Percentiles rank a stretch among this genome's conserved stretches.
Evolutionary conservation across 2,329 filamentous ascomycete species (phyloP).

Genomic region (Stenocarpella maydis): DNA sequence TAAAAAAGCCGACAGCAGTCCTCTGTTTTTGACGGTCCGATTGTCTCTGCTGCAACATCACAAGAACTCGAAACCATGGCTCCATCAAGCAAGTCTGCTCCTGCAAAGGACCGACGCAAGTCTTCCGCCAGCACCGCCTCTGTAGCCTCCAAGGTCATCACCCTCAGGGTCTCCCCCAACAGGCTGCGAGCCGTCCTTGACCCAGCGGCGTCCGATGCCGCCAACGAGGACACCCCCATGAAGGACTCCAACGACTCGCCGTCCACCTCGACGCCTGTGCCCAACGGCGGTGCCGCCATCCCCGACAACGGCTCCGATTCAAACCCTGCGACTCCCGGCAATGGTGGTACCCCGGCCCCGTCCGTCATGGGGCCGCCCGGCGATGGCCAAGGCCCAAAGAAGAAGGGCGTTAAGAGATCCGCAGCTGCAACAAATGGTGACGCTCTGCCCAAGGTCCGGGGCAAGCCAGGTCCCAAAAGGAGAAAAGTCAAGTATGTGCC

Average conservation of each 20-base stretch:
- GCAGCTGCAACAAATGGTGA: constrained; percentile 74
- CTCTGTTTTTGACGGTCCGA: background rate
- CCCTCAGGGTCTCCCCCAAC: constrained; percentile 59
- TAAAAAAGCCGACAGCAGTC: background rate
- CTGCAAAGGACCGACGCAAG: constrained; percentile 54
- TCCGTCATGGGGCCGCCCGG: constrained; percentile 66
- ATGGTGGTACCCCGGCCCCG: constrained; percentile 63
- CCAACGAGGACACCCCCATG: constrained; percentile 50
- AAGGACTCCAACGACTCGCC: constrained; percentile 55
- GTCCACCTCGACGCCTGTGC: constrained; percentile 50
- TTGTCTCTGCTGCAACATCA: constrained; percentile 23
- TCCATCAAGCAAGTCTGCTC: constrained; percentile 46
- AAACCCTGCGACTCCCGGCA: constrained; percentile 65
- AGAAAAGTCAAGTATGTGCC: constrained; percentile 86
- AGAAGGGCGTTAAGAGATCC: constrained; percentile 77
- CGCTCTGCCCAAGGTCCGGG: constrained; percentile 72
- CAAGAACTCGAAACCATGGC: constrained; percentile 43
- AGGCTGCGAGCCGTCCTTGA: constrained; percentile 60
- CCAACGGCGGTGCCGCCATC: constrained; percentile 53
- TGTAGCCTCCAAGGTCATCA: constrained; percentile 51
- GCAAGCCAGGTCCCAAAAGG: constrained; percentile 96
- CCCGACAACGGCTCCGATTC: constrained; percentile 68
- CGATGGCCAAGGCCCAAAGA: constrained; percentile 66
- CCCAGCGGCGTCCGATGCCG: constrained; percentile 52
- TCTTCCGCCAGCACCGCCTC: constrained; percentile 44